These are phyloP conservation scores for Capsicum rhomboideum DNA, from an alignment of 257 asterid species.

Conservation along the genomic window DNA sequence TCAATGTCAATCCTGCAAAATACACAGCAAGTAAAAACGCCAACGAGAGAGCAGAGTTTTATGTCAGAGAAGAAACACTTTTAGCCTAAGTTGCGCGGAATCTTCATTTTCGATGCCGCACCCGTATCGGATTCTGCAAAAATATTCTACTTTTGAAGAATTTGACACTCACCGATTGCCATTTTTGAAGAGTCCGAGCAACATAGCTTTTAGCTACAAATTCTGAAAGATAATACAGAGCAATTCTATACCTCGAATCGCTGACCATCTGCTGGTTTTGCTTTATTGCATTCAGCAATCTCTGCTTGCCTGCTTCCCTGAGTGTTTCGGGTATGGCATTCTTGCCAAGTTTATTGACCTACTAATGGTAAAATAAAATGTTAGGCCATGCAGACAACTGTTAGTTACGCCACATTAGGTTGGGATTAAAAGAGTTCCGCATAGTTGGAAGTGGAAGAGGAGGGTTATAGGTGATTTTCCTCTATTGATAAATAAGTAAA, in stretches of 20 bases:
- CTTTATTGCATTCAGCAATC: slow-evolving; percentile 48
- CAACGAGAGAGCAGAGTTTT: background rate
- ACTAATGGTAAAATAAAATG: background rate
- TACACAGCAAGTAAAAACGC: background rate
- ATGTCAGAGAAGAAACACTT: background rate
- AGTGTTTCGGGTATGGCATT: slow-evolving; percentile 55
- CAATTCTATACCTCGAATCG: slow-evolving; percentile 33
- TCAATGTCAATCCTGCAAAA: slow-evolving; percentile 44
- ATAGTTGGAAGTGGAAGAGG: background rate
- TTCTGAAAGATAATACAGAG: background rate
- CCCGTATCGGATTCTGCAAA: too few species aligned
- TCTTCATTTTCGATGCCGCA: too few species aligned
- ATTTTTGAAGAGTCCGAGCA: too few species aligned
- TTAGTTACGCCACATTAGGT: background rate
- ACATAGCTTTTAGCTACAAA: background rate
- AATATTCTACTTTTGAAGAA: too few species aligned
- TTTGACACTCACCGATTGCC: too few species aligned
- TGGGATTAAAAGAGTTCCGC: background rate
- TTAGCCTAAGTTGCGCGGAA: too few species aligned
- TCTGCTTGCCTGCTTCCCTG: slow-evolving; percentile 68
- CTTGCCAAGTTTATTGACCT: slow-evolving; percentile 58
- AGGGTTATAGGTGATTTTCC: background rate
- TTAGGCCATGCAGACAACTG: background rate
- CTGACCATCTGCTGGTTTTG: slow-evolving; percentile 45
- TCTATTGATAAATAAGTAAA: background rate